Conservation (phyloP, 352 stramenopile species). For the Phytophthora palmivora region DNA sequence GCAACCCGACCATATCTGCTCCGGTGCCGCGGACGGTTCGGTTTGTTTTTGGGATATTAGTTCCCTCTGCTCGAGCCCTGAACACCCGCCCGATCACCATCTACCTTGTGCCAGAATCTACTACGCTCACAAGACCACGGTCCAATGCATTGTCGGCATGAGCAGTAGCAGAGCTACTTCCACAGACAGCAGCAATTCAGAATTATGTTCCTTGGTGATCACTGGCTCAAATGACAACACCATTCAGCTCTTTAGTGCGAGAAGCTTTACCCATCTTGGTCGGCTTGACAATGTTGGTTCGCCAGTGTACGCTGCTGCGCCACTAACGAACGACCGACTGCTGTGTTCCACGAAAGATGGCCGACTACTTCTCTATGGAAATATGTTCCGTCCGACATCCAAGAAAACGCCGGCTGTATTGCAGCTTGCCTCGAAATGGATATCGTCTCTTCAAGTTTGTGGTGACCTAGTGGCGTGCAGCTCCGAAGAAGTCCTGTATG, state of each 20-base stretch:
- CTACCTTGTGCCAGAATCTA: conserved; percentile 38
- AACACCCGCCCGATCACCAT: conserved; percentile 9
- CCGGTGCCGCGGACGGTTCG: conserved; percentile 59
- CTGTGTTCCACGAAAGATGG: conserved; percentile 76
- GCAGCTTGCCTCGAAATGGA: conserved; percentile 58
- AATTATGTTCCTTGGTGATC: conserved; percentile 41
- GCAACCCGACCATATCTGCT: conserved; percentile 46
- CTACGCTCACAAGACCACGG: conserved; percentile 55
- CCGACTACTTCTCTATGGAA: conserved; percentile 53
- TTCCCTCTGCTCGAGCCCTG: conserved; percentile 8
- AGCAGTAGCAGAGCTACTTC: conserved; percentile 14
- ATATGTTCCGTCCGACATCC: conserved; percentile 17
- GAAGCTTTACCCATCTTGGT: conserved; percentile 51
- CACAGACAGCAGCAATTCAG: conserved; percentile 1
- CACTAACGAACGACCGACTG: conserved; percentile 39
- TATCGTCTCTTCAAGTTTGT: conserved; percentile 63
- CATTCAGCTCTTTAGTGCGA: conserved; percentile 71
- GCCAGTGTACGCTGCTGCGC: conserved; percentile 60
- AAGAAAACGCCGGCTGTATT: conserved; percentile 40
- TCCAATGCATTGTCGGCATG: conserved; percentile 56
- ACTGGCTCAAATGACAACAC: conserved; percentile 79
- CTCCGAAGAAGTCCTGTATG: conserved; percentile 62
- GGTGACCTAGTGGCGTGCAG: conserved; percentile 56
- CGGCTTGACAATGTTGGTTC: conserved; percentile 50
- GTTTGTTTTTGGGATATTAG: conserved; percentile 67